A percentile compares a stretch with the other conserved stretches of the same genome.
Evolutionary conservation across 345 rosid species (phyloP).

Genomic region (Boechera divaricarpa): DNA sequence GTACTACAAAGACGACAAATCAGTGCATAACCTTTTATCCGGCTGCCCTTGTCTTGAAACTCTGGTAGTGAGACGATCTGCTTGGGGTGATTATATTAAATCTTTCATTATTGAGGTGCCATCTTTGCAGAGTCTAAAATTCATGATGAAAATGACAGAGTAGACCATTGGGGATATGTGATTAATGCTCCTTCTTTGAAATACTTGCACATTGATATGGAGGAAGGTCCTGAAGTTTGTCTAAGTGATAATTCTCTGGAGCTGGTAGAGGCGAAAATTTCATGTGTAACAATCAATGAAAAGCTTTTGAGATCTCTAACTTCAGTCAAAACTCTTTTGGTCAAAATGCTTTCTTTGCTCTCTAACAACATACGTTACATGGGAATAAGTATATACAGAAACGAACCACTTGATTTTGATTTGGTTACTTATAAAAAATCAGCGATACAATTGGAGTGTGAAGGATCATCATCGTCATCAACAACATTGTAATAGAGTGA

Average conservation of each 20-base stretch:
- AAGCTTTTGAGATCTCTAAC: constrained; percentile 1
- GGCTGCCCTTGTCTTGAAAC: constrained; percentile 16
- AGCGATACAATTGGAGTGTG: constrained; percentile 32
- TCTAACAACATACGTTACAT: background rate
- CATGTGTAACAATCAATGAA: background rate
- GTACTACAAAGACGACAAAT: background rate
- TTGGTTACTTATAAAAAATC: constrained; percentile 9
- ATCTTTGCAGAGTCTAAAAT: constrained; percentile 9
- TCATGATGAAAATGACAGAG: background rate
- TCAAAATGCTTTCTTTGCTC: background rate
- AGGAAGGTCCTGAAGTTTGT: background rate
- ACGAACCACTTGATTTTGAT: constrained; percentile 1
- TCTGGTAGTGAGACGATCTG: background rate
- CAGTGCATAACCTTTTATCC: background rate
- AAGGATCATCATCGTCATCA: constrained; percentile 43
- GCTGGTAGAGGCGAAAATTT: background rate
- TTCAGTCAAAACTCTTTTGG: background rate
- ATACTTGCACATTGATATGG: background rate
- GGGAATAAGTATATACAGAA: constrained; percentile 24
- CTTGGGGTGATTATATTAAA: background rate
- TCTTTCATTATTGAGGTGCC: background rate
- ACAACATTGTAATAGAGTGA: constrained; percentile 80
- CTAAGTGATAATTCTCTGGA: background rate
- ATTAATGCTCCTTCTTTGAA: constrained; percentile 1
- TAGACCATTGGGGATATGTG: background rate